Base-by-base conservation (phyloP, 2,329 filamentous ascomycete genomes). In the Colletotrichum paranaense region DNA sequence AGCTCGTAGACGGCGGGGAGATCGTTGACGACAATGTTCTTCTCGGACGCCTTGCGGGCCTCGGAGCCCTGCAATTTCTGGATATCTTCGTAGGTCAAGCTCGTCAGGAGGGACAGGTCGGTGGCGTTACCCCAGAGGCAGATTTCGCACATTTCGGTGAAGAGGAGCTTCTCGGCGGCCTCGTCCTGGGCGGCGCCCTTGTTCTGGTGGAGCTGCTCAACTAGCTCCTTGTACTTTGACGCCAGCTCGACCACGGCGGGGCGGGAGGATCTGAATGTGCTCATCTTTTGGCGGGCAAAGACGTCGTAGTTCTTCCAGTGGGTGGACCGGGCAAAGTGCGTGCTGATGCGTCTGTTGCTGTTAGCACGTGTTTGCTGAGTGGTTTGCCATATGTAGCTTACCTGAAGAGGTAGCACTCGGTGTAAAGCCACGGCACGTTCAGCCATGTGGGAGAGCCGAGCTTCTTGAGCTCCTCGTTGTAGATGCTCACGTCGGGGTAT, bases 71-170 rank as follows among this genome's bases (percentile, higher is more conserved):
- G 97, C 11, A 98, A 88, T 82, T 97, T 97, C 84, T 98, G 96
- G 76, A 99, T 97, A 79, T 98, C 97, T 78, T 98, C 95, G 82
- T 98, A 98, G 1, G 93, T 94, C 68, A 98, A 88, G 77, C 93
- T 95, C 0, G 95, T 98, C 68, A 98, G 88, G 24, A 98, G 92
- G 0, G 95, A 97, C 16, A 98, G 87, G 81, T 98, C 97, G 0
- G 96, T 98, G 1, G 96, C 97, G 81, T 98, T 98, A 12, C 96
- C 96, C 96, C 96, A 98, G 2, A 98, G 89, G 81, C 95, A 98
- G 77, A 98, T 97, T 86, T 98, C 95, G 83, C 93, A 95, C 93
- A 98, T 97, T 81, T 98, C 96, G 28, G 88, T 88, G 84, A 98
- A 98, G 30, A 98, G 86, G 0, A 95, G 83, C 80, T 91, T 90